Evolutionary conservation across 345 rosid genomes (phyloP), one percentile per base, ranked within the genome.

Genomic region (Odontarrhena argentea): DNA sequence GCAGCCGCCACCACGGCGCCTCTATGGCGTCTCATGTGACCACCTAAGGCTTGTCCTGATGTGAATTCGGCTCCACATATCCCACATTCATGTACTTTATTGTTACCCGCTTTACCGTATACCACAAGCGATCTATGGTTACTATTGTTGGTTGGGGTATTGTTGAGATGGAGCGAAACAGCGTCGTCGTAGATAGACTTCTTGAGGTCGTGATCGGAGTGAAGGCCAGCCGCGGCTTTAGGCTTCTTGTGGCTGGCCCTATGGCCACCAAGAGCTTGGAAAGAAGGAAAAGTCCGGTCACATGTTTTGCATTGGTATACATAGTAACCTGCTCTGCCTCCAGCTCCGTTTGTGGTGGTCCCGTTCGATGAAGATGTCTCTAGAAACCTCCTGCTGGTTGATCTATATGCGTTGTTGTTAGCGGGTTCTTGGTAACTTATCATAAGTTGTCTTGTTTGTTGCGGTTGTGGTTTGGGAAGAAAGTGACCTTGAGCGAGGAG

Each of bases 181-280:
- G 82, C 43, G 1, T 85, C 74, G 32, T 71, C 36, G 69, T 85
- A 85, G 68, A 73, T 80, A 37, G 76, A 65, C 12, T 73, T 80
- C 71, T 79, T 81, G 6, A 73, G 73, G 49, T 74, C 78, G 8
- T 58, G 61, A 59, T 69, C 65, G 9, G 44, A 35, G 55, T 53
- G 65, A 53, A 18, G 69, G 50, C 55, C 58, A 32, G 60, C 12
- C 1, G 68, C 52, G 26, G 76, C 55, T 65, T 80, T 89, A 0
- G 90, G 96, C 70, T 95, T 95, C 87, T 85, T 95, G 60, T 95
- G 99, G 73, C 99, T 95, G 0, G 99, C 97, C 60, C 99, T 79
- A 34, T 95, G 99, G 12, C 99, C 99, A 0, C 99, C 99, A 12
- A 95, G 83, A 14, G 99, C 99, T 78, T 95, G 99, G 48, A 95